These are phyloP conservation scores for Populus hybrid DNA, from an alignment of 441 rosid genomes.

Conservation along the genomic window DNA sequence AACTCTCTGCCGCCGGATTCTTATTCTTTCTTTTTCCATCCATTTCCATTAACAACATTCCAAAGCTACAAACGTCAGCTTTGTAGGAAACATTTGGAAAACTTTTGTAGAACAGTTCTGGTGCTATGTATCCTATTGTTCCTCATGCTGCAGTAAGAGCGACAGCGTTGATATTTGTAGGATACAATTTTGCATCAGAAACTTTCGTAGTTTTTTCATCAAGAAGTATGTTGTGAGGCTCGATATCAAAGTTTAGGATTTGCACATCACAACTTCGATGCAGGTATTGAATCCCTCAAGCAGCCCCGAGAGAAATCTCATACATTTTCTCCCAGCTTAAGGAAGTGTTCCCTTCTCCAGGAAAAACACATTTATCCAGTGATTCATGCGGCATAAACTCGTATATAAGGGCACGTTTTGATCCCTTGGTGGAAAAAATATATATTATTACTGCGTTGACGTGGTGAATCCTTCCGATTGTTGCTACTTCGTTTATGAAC, in stretches of 20 bases:
- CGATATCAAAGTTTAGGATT: too few relatives aligned
- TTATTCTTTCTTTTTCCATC: conserved; percentile 1
- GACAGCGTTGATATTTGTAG: too few relatives aligned
- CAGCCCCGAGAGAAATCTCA: too few relatives aligned
- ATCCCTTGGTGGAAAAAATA: conserved; percentile 15
- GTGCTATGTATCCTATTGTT: conserved; percentile 6
- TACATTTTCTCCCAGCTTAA: neutral
- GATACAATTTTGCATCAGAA: too few relatives aligned
- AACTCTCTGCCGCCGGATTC: conserved; percentile 5
- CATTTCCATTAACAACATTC: too few relatives aligned
- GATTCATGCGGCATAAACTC: conserved; percentile 26
- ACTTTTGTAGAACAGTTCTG: too few relatives aligned
- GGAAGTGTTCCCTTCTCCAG: neutral
- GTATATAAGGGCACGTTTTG: conserved; percentile 16
- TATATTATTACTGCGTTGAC: conserved; percentile 9
- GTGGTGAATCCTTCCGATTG: conserved; percentile 23
- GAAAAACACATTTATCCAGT: conserved; percentile 19
- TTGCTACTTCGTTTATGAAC: conserved; percentile 21
- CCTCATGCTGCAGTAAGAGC: conserved; percentile 15
- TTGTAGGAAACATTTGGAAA: too few relatives aligned
- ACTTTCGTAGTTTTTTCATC: too few relatives aligned
- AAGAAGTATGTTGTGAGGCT: too few relatives aligned
- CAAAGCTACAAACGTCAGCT: too few relatives aligned
- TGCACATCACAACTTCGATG: too few relatives aligned
- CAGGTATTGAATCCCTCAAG: too few relatives aligned